Base-by-base conservation (phyloP, 768 basidiomycete species). In the Tulasnella sp. region DNA sequence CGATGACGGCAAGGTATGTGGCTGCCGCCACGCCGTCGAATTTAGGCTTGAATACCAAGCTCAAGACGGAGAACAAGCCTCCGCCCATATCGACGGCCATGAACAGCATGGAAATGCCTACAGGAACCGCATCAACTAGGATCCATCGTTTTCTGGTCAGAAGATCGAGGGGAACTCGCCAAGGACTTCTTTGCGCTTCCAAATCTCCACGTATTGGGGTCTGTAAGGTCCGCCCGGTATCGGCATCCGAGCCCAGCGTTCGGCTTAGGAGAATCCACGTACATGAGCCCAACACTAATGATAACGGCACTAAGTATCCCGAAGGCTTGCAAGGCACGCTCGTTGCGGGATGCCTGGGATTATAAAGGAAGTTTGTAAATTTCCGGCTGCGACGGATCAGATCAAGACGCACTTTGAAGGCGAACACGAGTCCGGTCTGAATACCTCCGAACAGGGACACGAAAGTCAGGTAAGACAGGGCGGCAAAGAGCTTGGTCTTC, bases 121-220 rank as follows among this genome's bases (percentile, higher is more conserved):
- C 34, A 69, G n/a, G 64, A 69, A 28, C 16, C 64, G 64, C 64
- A 69, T 34, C 42, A 75, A 50, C 74, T 44, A 44, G 74, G 83
- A 54, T 93, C 92, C 82, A 91, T 89, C 31, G 72, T 58, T n/a
- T 41, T 44, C 20, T 75, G 41, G 28, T 75, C 28, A 60, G 20
- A 5, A 28, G 34, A 69, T 69, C 64, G n/a, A 28, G 28, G 64
- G 54, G 37, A n/a, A 78, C 74, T 40, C 48, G 82, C 81, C 81
- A 42, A 80, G 82, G n/a, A 82, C 81, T 72, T 82, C 81, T 37
- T 76, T 74, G 34, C 42, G 80, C 58, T 89, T 89, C 85, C 89
- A 92, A 72, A 96, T 95, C 84, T 95, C 93, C 84, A 89, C 91
- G 83, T 92, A 95, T 84, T 96, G 94, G 0, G 94, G 90, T 0